phyloP scores from a whole-genome alignment of 768 basidiomycete genomes.

The Pleurotus sapidus region DNA sequence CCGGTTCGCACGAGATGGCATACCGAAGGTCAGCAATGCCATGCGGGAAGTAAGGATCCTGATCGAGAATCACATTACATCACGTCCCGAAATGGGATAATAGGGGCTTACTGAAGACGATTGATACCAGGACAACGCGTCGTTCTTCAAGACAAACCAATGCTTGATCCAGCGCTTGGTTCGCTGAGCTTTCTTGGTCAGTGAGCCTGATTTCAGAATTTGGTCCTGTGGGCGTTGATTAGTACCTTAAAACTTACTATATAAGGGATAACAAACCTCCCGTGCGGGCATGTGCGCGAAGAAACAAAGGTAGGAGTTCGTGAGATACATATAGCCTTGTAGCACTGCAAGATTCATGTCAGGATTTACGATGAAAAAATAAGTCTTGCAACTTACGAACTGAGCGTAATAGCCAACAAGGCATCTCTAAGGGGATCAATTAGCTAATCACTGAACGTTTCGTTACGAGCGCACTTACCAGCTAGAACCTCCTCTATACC shows the following conservation, averaged over 20 bases:
- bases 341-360: conserved; percentile 53
- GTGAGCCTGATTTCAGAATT: conserved; percentile 86
- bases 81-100: too few relatives aligned
- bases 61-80: neutral
- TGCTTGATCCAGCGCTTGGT: conserved; percentile 93
- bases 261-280: conserved; percentile 54
- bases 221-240: conserved; percentile 59
- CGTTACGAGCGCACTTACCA: conserved; percentile 40
- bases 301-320: conserved; percentile 92
- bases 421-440: conserved; percentile 62
- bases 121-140: conserved; percentile 95
- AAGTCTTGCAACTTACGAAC: conserved; percentile 58
- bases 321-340: conserved; percentile 97
- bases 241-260: conserved; percentile 2
- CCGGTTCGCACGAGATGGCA: conserved; percentile 82
- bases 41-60: conserved; percentile 98
- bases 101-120: conserved; percentile 73
- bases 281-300: conserved; percentile 91
- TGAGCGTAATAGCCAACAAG: conserved; percentile 90
- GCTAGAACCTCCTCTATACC: conserved; percentile 84
- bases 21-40: conserved; percentile 96
- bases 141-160: conserved; percentile 97
- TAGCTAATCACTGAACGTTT: neutral
- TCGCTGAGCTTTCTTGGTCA: conserved; percentile 83
- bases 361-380: too few relatives aligned